Conservation (phyloP, 1,284 basidiomycete species). For the Tylopilus sp. region DNA sequence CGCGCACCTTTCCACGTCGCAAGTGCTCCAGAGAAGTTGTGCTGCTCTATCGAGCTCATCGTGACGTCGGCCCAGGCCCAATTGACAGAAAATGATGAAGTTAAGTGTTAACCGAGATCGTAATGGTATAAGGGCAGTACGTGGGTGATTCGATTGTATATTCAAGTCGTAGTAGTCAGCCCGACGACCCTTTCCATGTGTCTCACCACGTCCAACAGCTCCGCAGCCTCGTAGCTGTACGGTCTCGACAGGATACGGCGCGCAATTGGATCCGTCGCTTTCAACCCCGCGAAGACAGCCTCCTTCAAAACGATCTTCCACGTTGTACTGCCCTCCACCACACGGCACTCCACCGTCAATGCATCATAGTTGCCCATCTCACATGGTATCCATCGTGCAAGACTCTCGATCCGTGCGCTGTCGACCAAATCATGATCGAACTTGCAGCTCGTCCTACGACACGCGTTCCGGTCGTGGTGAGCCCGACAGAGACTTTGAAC, state of each 20-base stretch:
- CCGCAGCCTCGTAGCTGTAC: slow-evolving; percentile 12
- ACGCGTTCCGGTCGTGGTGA: slow-evolving; percentile 9
- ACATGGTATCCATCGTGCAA: slow-evolving; percentile 10
- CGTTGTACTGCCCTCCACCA: slow-evolving; percentile 9
- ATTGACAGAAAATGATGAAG: not conserved
- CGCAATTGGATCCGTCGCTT: slow-evolving; percentile 13
- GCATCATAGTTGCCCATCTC: slow-evolving; percentile 2
- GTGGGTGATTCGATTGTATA: no score
- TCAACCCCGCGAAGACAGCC: slow-evolving; percentile 7
- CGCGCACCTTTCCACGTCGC: slow-evolving; percentile 79
- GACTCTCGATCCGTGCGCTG: slow-evolving; percentile 10
- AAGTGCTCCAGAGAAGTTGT: slow-evolving; percentile 82
- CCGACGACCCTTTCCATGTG: slow-evolving; percentile 14
- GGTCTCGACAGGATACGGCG: slow-evolving; percentile 10
- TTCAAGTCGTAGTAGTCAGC: not conserved
- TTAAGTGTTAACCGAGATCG: not conserved
- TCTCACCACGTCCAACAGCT: slow-evolving; percentile 17
- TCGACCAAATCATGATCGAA: slow-evolving; percentile 21
- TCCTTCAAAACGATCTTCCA: slow-evolving; percentile 18
- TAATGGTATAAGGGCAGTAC: not conserved
- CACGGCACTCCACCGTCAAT: slow-evolving; percentile 15
- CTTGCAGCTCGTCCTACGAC: slow-evolving; percentile 10
- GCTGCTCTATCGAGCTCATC: slow-evolving; percentile 44
- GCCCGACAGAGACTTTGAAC: slow-evolving; percentile 16
- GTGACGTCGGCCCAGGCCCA: not conserved